Evolutionary conservation across 2,329 filamentous ascomycete genomes (phyloP).

Genomic region (Teratosphaeria zuluensis): DNA sequence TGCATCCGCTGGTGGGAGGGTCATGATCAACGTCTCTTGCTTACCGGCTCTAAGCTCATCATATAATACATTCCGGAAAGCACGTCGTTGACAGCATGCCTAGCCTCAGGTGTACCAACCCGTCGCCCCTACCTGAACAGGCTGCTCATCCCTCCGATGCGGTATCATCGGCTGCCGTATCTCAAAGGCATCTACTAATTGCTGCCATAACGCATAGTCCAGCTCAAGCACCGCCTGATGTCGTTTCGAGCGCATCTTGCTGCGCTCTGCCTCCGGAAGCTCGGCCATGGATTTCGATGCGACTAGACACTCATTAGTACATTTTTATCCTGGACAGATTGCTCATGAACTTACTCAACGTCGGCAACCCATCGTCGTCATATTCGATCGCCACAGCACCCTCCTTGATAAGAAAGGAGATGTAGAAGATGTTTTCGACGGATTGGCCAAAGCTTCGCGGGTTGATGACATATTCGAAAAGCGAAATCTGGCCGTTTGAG

Average conservation of each 20-base stretch:
- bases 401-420: conserved; percentile 88
- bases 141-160: conserved; percentile 54
- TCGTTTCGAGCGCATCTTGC: conserved; percentile 45
- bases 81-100: neutral
- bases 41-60: neutral
- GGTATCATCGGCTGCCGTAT: conserved; percentile 75
- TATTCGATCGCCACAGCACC: conserved; percentile 64
- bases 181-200: conserved; percentile 64
- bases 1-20: too few species aligned
- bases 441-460: conserved; percentile 87
- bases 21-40: neutral
- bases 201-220: conserved; percentile 74
- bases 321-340: neutral
- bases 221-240: conserved; percentile 84
- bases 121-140: conserved; percentile 43
- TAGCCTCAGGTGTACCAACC: conserved; percentile 56
- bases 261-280: conserved; percentile 43
- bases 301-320: conserved; percentile 20
- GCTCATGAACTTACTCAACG: conserved; percentile 54
- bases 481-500: conserved; percentile 59
- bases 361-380: conserved; percentile 66
- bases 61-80: neutral
- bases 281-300: conserved; percentile 38
- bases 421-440: conserved; percentile 93
- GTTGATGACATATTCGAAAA: conserved; percentile 85